Base-by-base conservation (phyloP, 176 grass and related monocot species). In the Aegilops longissima region DNA sequence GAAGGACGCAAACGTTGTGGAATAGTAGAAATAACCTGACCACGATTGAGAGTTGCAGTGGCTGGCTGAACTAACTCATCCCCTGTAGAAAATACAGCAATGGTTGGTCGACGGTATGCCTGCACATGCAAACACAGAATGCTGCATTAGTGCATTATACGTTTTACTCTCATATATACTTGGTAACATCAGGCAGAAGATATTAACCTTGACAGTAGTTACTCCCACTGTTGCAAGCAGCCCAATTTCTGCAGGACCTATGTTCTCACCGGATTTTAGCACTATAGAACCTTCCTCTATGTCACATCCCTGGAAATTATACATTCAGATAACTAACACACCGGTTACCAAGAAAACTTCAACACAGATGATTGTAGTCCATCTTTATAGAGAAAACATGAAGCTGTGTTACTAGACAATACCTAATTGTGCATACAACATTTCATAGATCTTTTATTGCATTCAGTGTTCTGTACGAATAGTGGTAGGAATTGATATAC, bases 211-310 rank as follows among this genome's bases (percentile, higher is more conserved):
- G 49, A 95, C 88, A 78, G 83, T 85, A 83, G 91, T 89, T 25
- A 95, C 82, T 80, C 96, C 96, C 25, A 91, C 70, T 31, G 96
- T 95, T 54, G 96, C 96, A 36, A 98, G 93, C 2, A 94, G 87
- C 73, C 94, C 97, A 54, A 96, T 89, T 82, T 98, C 97, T 51
- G 97, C 86, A 93, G 88, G 88, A 80, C 93, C 94, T 88, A 98
- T 91, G 77, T 78, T 82, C 39, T 98, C 90, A 66, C 94, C 90
- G 4, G 88, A 89, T 36, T 88, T 96, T 0, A 96, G 86, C 61
- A 96, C 92, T 52, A 74, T 20, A 0, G 72, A 90, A 89, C 93
- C 90, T 89, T 98, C 94, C 73, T 98, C 87, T 70, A 98, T 94
- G 85, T 98, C 96, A 78, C 92, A 87, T 80, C 96, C 96, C 96